Evolutionary conservation across 768 basidiomycete species (phyloP).

Genomic region (Boletellus emodensis): DNA sequence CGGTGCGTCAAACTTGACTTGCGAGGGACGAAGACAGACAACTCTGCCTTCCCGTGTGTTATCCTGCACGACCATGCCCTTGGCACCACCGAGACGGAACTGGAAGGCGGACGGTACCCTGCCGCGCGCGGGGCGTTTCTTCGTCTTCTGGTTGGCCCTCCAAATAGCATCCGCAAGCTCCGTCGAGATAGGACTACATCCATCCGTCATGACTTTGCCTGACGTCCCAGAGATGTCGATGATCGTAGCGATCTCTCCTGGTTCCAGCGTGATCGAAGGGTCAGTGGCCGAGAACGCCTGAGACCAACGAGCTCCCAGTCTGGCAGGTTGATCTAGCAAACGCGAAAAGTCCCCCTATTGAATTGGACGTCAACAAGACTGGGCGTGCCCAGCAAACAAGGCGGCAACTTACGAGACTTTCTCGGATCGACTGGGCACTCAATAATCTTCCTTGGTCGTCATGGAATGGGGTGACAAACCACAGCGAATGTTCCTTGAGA

Average conservation of each 20-base stretch:
- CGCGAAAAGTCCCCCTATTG: slow-evolving; percentile 39
- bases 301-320: slow-evolving; percentile 49
- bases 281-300: slow-evolving; percentile 54
- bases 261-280: slow-evolving; percentile 37
- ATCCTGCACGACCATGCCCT: slow-evolving; percentile 47
- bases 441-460: slow-evolving; percentile 21
- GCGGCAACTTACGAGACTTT: slow-evolving; percentile 29
- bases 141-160: slow-evolving; percentile 31
- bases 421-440: slow-evolving; percentile 29
- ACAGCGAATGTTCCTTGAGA: slow-evolving; percentile 45
- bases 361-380: slow-evolving; percentile 2
- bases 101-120: slow-evolving; percentile 40
- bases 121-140: slow-evolving; percentile 17
- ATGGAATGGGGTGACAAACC: slow-evolving; percentile 45
- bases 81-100: slow-evolving; percentile 44
- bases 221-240: slow-evolving; percentile 29
- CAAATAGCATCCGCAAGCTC: slow-evolving; percentile 35
- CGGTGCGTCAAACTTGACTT: slow-evolving; percentile 44
- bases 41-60: slow-evolving; percentile 33
- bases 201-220: slow-evolving; percentile 45
- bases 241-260: slow-evolving; percentile 32
- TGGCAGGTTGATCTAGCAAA: slow-evolving; percentile 39
- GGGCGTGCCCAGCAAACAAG: neutral
- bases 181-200: slow-evolving; percentile 44
- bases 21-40: slow-evolving; percentile 41